Percentiles rank a stretch among this genome's conserved stretches.
These are phyloP conservation scores for Globisporangium recalcitrans DNA, from an alignment of 352 stramenopile genomes.

Conservation along the genomic window DNA sequence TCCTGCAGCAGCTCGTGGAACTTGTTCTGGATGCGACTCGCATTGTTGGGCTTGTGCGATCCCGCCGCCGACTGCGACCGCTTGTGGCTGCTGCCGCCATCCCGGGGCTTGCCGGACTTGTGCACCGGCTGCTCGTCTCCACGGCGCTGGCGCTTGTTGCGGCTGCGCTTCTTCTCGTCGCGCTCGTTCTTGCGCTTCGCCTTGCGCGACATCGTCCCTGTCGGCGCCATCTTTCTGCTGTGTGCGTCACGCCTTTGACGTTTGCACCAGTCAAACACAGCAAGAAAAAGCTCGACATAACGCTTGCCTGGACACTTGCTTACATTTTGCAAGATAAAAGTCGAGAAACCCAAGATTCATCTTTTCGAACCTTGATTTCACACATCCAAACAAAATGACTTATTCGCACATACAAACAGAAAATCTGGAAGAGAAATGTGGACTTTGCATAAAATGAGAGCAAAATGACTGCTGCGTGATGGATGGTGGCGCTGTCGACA, in stretches of 20 bases:
- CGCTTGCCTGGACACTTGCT: too few relatives aligned
- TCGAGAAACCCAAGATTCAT: too few relatives aligned
- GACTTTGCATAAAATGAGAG: too few relatives aligned
- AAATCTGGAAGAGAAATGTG: too few relatives aligned
- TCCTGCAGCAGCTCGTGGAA: conserved; percentile 79
- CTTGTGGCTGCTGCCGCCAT: conserved; percentile 3
- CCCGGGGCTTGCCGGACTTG: conserved; percentile 13
- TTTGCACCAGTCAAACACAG: conserved; percentile 14
- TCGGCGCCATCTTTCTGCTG: conserved; percentile 20
- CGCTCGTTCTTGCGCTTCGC: conserved; percentile 75
- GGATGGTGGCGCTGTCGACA: too few relatives aligned
- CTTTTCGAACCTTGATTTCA: too few relatives aligned
- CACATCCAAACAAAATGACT: too few relatives aligned
- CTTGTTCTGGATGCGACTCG: conserved; percentile 49
- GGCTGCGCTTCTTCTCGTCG: conserved; percentile 70
- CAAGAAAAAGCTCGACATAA: too few relatives aligned
- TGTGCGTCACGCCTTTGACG: background rate
- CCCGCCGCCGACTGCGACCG: conserved; percentile 7
- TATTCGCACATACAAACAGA: too few relatives aligned
- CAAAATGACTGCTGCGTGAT: too few relatives aligned
- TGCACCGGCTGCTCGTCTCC: background rate
- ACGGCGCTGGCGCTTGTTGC: conserved; percentile 53
- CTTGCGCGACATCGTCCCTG: conserved; percentile 46
- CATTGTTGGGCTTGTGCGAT: conserved; percentile 7
- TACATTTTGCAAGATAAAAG: too few relatives aligned